Percentiles rank a stretch among this genome's conserved stretches.
Conservation (phyloP, 2,329 filamentous ascomycete species). For the Calonectria pauciramosa region DNA sequence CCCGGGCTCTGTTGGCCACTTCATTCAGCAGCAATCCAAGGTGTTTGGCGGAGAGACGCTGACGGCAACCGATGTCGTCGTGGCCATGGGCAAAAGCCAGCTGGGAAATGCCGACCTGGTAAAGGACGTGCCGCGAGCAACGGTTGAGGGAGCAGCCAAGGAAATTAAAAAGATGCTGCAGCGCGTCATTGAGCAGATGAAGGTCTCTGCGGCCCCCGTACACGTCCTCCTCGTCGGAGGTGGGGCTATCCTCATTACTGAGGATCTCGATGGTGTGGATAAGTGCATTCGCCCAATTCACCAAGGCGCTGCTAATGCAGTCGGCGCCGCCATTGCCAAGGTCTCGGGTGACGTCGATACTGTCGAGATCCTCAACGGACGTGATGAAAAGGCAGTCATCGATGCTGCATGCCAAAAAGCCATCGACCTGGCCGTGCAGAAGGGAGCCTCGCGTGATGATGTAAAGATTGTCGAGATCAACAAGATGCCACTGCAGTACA, state of each 20-base stretch:
- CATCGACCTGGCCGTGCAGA: constrained; percentile 47
- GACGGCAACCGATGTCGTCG: constrained; percentile 67
- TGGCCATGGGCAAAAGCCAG: constrained; percentile 50
- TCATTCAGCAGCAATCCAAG: constrained; percentile 60
- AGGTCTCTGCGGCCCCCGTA: constrained; percentile 65
- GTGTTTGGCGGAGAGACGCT: constrained; percentile 67
- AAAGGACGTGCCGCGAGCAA: constrained; percentile 36
- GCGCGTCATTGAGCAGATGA: constrained; percentile 67
- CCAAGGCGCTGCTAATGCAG: constrained; percentile 70
- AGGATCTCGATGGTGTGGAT: constrained; percentile 62
- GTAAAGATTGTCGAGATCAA: constrained; percentile 62
- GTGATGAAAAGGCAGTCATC: constrained; percentile 53
- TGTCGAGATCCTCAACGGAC: constrained; percentile 61
- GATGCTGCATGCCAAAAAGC: constrained; percentile 55
- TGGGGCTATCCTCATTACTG: constrained; percentile 65
- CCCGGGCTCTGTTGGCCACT: constrained; percentile 68
- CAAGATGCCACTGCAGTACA: constrained; percentile 56
- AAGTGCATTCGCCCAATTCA: constrained; percentile 65
- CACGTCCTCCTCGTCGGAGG: constrained; percentile 70
- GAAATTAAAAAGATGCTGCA: constrained; percentile 64
- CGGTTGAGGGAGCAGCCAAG: constrained; percentile 41
- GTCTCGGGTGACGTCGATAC: constrained; percentile 66
- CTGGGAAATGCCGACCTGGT: constrained; percentile 50
- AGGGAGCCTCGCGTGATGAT: constrained; percentile 48
- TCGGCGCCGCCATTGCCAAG: constrained; percentile 71